Percentiles rank a stretch among this genome's conserved stretches.
phyloP scores from a whole-genome alignment of 2,329 filamentous ascomycete species.

The Teratosphaeria destructans region DNA sequence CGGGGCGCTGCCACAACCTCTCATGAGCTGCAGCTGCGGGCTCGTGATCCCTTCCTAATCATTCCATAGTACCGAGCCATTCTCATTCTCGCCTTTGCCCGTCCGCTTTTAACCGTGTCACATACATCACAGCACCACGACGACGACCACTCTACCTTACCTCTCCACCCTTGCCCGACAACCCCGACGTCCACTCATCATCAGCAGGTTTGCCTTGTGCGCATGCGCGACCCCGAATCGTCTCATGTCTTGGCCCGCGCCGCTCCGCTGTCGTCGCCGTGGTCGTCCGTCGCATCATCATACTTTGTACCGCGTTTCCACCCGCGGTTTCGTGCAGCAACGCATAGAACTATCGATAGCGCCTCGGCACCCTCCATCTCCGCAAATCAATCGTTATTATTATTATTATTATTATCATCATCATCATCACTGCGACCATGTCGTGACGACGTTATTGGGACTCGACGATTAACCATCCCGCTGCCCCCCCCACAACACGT shows the following conservation, averaged over 20 bases:
- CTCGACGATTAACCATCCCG: not conserved
- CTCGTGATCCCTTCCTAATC: not conserved
- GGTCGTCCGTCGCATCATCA: not conserved
- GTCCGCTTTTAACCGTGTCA: not conserved
- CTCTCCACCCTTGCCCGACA: not conserved
- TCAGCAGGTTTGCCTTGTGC: not conserved
- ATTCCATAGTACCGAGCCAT: not conserved
- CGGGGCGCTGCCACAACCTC: not conserved
- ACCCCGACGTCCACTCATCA: not conserved
- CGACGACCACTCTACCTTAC: too few species aligned
- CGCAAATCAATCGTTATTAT: conserved; percentile 4
- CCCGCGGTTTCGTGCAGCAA: not conserved
- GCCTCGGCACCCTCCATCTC: not conserved
- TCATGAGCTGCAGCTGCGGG: not conserved
- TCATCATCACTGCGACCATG: conserved; percentile 7
- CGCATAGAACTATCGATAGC: not conserved
- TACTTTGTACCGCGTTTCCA: not conserved
- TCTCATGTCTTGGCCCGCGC: not conserved
- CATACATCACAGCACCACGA: not conserved
- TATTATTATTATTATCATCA: too few species aligned
- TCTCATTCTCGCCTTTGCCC: not conserved
- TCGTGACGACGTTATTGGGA: conserved; percentile 2
- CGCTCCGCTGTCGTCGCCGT: not conserved
- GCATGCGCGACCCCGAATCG: not conserved
- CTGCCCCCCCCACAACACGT: conserved; percentile 2